A percentile compares a stretch with the other conserved stretches of the same genome.
These are phyloP conservation scores for Neurospora intermedia DNA, from an alignment of 495 filamentous ascomycete species.

Conservation along the genomic window DNA sequence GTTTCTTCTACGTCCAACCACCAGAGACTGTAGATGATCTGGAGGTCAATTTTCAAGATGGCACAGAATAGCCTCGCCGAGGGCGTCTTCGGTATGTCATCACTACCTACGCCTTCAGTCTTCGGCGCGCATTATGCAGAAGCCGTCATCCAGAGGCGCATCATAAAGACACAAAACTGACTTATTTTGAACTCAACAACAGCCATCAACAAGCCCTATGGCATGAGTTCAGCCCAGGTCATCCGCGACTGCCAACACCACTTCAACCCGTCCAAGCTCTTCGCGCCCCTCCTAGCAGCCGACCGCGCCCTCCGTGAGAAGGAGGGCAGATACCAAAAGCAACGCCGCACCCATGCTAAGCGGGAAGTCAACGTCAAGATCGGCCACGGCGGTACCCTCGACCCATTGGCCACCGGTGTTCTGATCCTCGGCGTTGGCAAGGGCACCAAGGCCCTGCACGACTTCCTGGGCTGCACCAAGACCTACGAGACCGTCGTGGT, in stretches of 20 bases:
- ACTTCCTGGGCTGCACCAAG: constrained; percentile 82
- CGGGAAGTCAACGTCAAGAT: constrained; percentile 68
- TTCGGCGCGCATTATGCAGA: not conserved
- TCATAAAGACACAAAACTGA: not conserved
- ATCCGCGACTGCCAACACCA: constrained; percentile 70
- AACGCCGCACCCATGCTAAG: constrained; percentile 41
- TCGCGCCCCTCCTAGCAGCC: constrained; percentile 58
- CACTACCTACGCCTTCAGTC: not conserved
- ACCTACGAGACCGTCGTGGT: constrained; percentile 80
- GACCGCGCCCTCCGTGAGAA: constrained; percentile 41
- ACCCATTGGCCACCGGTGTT: constrained; percentile 88
- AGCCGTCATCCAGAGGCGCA: not conserved
- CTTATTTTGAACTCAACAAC: not conserved
- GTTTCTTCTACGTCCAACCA: no score
- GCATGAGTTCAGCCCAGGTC: constrained; percentile 75
- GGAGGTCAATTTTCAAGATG: constrained; percentile 29
- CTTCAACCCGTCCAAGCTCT: constrained; percentile 72
- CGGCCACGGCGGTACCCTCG: constrained; percentile 91
- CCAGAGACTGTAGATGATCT: constrained; percentile 16
- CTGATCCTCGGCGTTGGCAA: constrained; percentile 77
- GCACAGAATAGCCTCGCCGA: constrained; percentile 54
- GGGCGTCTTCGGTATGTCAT: constrained; percentile 56
- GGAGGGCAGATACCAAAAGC: constrained; percentile 45
- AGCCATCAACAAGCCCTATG: constrained; percentile 90
- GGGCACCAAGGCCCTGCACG: constrained; percentile 70